phyloP scores from a whole-genome alignment of 208 protist genomes.

The Wallacemonas sp. region DNA sequence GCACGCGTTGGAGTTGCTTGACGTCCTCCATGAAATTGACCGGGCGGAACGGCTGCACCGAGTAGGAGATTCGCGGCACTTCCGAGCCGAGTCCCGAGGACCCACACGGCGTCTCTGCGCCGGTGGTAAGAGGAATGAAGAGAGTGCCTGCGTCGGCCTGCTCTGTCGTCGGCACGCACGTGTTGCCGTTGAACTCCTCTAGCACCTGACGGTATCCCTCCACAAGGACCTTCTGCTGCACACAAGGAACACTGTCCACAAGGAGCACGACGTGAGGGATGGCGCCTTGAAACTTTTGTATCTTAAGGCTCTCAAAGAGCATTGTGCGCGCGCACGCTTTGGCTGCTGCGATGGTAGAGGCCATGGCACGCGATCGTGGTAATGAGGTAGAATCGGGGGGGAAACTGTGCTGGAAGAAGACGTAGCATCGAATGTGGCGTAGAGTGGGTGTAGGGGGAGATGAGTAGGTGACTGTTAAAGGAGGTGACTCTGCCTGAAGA shows the following conservation, averaged over 20 bases:
- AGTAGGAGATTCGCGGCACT: conserved; percentile 51
- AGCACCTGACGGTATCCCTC: conserved; percentile 80
- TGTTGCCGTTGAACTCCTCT: conserved; percentile 42
- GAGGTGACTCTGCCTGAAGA: too few relatives aligned
- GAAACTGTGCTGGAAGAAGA: too few relatives aligned
- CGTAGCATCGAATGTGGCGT: too few relatives aligned
- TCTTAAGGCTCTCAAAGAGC: conserved; percentile 71
- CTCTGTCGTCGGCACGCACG: not conserved
- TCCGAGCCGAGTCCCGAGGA: conserved; percentile 39
- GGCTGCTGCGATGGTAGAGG: conserved; percentile 51
- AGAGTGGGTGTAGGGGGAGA: too few relatives aligned
- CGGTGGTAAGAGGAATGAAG: conserved; percentile 44
- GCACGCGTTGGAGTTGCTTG: conserved; percentile 59
- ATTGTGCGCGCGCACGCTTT: conserved; percentile 63
- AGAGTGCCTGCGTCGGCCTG: conserved; percentile 13
- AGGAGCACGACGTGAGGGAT: conserved; percentile 80
- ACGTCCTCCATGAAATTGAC: conserved; percentile 59
- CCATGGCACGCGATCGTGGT: conserved; percentile 9
- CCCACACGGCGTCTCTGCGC: conserved; percentile 39
- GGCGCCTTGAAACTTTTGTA: conserved; percentile 66
- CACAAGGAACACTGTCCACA: conserved; percentile 63
- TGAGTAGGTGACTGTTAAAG: too few relatives aligned
- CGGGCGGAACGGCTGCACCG: conserved; percentile 58
- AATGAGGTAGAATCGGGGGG: too few relatives aligned
- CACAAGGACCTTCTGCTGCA: conserved; percentile 65